phyloP scores from a whole-genome alignment of 441 rosid genomes.

The Erodium chrysanthum region DNA sequence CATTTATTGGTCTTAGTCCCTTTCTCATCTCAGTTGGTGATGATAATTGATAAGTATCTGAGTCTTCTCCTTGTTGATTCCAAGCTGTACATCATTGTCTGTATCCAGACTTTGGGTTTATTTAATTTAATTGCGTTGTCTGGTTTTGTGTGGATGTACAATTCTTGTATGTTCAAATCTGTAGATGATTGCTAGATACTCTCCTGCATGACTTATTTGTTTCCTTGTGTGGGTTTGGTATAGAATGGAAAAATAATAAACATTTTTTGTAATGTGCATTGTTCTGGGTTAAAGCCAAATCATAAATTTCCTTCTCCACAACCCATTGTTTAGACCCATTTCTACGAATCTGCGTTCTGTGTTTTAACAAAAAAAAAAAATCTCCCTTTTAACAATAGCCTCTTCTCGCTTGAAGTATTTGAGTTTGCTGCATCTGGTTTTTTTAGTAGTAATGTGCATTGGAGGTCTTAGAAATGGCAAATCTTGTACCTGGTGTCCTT shows the following conservation, averaged over 20 bases:
- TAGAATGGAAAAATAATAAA: background rate
- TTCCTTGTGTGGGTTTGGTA: background rate
- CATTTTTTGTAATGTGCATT: constrained; percentile 17
- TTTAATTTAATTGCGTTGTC: background rate
- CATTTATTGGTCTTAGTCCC: constrained; percentile 16
- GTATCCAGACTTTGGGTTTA: too few relatives aligned
- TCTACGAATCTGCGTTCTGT: constrained; percentile 12
- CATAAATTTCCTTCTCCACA: constrained; percentile 9
- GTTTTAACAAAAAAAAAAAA: constrained; percentile 11
- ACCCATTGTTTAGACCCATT: constrained; percentile 15
- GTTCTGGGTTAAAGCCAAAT: constrained; percentile 17
- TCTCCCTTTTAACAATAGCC: background rate
- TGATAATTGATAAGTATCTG: constrained; percentile 6
- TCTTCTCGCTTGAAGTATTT: background rate
- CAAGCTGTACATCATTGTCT: constrained; percentile 20
- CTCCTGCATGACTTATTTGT: constrained; percentile 1
- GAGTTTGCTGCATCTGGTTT: constrained; percentile 17
- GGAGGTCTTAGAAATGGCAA: constrained; percentile 50
- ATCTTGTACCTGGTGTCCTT: constrained; percentile 60
- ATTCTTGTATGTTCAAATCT: too few relatives aligned
- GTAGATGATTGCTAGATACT: too few relatives aligned
- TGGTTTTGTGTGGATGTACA: background rate
- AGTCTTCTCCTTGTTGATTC: constrained; percentile 14
- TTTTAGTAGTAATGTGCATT: constrained; percentile 33
- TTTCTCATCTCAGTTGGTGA: constrained; percentile 24